Base-by-base conservation (phyloP, 495 filamentous ascomycete species). In the Entonaema liquescens region DNA sequence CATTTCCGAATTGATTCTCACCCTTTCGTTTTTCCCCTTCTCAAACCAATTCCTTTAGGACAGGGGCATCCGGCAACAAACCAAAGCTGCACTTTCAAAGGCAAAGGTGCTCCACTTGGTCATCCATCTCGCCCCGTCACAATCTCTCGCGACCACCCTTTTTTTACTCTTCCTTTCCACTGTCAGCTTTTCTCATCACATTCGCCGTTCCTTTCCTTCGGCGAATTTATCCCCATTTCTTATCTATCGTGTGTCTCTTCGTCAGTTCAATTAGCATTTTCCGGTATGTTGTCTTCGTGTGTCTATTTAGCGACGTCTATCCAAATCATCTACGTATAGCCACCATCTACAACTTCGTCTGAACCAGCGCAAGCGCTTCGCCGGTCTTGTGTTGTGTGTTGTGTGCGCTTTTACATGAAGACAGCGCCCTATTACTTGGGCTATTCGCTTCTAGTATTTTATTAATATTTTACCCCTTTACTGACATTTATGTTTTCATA, bases 1-100 rank as follows among this genome's bases (percentile, higher is more conserved):
- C 60, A 60, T 65, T 73, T 68, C 70, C 75, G 66, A 77, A 72
- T 73, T 77, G 68, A 71, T 68, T 73, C 72, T 62, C 70, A 62
- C 73, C 61, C 70, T 65, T 70, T 73, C 56, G 63, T 67, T 70
- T 67, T 49, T 71, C 65, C 63, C 72, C 72, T 72, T 62, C 55
- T 59, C 47, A 71, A 63, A 71, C 58, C 49, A 59, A 25, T 59
- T 26, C 56, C 35, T 62, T 62, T 58, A 35, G 28, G 53, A 59
- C 56, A 68, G 65, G 60, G 60, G 50, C 56, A 57, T 65, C 65
- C 64, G 65, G 70, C 61, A 73, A 65, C 70, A 65, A 60, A 67
- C 69, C 40, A 73, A 62, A 68, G 49, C 65, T 68, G 59, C 53
- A 31, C 70, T 65, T 28, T 36, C 52, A 66, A 71, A 71, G 62